Base-by-base conservation (phyloP, 1,284 basidiomycete species). In the Dichomitus squalens region DNA sequence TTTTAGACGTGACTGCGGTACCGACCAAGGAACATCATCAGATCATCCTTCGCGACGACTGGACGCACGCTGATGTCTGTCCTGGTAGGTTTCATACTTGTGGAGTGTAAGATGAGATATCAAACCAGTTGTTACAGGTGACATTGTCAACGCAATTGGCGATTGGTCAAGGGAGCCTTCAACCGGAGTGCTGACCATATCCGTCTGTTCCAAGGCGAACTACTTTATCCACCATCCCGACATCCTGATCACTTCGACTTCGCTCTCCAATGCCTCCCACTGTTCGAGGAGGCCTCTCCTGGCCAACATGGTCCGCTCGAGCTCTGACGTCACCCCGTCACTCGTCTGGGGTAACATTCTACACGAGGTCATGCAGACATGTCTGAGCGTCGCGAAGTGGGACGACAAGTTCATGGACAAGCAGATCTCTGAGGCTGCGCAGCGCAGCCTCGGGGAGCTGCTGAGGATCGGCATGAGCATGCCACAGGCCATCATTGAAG, bases 311-410 rank as follows among this genome's bases (percentile, higher is more conserved):
- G 78, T 85, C 49, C 87, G 78, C 59, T 88, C 78, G 34, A 83
- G 76, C 57, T 84, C 73, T 31, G 86, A 82, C 64, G 76, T 72
- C 39, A 83, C 86, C 0, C 87, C 87, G 1, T 78, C 86, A 0
- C 76, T 96, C 20, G 78, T 96, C 0, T 96, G 93, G 85, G 95
- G 96, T 21, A 96, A 88, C 64, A 86, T 97, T 69, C 79, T 96
- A 3, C 95, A 98, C 66, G 88, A 93, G 61, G 86, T 96, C 20
- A 86, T 96, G 75, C 94, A 98, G 69, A 76, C 78, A 0, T 93
- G 92, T 63, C 75, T 97, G 33, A 72, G 70, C 33, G 77, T 81
- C 38, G 74, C 75, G 11, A 72, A 73, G 23, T 92, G 90, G 89
- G 86, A 87, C 48, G 78, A 82, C 33, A 60, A 64, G 14, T 86